A percentile compares a stretch with the other conserved stretches of the same genome.
Evolutionary conservation across 257 asterid species (phyloP).

Genomic region (Primulina tabacum): DNA sequence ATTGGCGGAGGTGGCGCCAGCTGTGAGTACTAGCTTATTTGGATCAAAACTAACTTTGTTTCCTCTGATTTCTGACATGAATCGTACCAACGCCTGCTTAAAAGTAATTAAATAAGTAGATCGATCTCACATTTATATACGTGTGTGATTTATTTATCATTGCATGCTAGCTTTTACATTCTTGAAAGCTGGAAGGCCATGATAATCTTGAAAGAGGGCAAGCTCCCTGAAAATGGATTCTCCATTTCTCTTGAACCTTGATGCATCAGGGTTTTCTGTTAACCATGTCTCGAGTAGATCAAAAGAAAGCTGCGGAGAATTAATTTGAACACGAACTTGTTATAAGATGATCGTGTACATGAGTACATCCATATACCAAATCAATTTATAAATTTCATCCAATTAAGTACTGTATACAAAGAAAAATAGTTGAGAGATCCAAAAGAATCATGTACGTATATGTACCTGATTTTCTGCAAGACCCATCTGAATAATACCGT

Average conservation of each 20-base stretch:
- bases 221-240: constrained; percentile 52
- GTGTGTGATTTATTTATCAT: background rate
- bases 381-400: too few relatives aligned
- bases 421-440: too few relatives aligned
- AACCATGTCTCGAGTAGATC: constrained; percentile 52
- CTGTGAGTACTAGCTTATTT: too few relatives aligned
- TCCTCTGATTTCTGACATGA: too few relatives aligned
- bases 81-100: too few relatives aligned
- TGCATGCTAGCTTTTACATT: constrained; percentile 30
- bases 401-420: too few relatives aligned
- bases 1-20: too few relatives aligned
- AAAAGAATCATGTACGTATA: background rate
- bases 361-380: too few relatives aligned
- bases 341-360: too few relatives aligned
- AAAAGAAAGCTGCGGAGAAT: constrained; percentile 40
- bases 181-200: constrained; percentile 60
- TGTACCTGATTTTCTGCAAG: constrained; percentile 59
- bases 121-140: background rate
- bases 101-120: background rate
- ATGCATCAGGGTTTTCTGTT: constrained; percentile 41
- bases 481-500: constrained; percentile 70
- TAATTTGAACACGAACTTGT: background rate
- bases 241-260: constrained; percentile 44
- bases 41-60: too few relatives aligned
- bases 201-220: constrained; percentile 65